Percentiles rank a stretch among this genome's conserved stretches.
Conservation (phyloP, 768 basidiomycete species). For the Trametes coccinea region DNA sequence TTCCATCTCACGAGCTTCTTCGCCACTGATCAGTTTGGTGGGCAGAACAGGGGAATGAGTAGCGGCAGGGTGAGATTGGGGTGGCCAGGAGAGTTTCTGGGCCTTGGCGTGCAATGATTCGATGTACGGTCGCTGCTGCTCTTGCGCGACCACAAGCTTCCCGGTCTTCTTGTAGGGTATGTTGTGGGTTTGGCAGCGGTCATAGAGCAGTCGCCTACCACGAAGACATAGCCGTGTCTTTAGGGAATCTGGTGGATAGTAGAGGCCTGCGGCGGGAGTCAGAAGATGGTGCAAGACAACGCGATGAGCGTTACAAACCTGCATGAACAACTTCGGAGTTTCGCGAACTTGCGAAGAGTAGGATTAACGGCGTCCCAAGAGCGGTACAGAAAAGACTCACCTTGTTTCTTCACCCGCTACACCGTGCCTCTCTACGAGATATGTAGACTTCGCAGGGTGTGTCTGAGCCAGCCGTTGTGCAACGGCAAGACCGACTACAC, state of each 20-base stretch:
- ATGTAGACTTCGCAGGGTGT: conserved; percentile 70
- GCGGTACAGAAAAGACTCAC: conserved; percentile 37
- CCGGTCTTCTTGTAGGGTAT: conserved; percentile 76
- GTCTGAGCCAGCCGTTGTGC: conserved; percentile 68
- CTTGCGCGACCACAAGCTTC: conserved; percentile 85
- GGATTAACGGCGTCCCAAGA: background rate
- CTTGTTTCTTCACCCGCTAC: conserved; percentile 86
- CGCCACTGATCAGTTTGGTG: conserved; percentile 65
- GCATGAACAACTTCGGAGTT: conserved; percentile 97
- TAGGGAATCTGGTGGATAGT: conserved; percentile 80
- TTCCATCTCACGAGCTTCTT: conserved; percentile 71
- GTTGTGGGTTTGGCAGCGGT: conserved; percentile 59
- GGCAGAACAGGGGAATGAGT: conserved; percentile 48
- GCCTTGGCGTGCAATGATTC: conserved; percentile 67
- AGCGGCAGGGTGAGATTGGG: conserved; percentile 35
- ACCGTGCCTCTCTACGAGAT: conserved; percentile 76
- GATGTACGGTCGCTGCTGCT: conserved; percentile 69
- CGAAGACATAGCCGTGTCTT: conserved; percentile 87
- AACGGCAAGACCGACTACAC: conserved; percentile 84
- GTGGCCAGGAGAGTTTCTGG: conserved; percentile 51
- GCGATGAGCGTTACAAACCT: conserved; percentile 42
- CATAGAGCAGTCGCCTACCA: conserved; percentile 83
- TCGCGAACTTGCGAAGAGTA: conserved; percentile 60
- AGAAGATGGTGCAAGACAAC: background rate
- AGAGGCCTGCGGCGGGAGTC: conserved; percentile 54